A percentile compares a stretch with the other conserved stretches of the same genome.
Conservation (phyloP, 2,329 filamentous ascomycete genomes). For the Cladosporium cucumerinum region DNA sequence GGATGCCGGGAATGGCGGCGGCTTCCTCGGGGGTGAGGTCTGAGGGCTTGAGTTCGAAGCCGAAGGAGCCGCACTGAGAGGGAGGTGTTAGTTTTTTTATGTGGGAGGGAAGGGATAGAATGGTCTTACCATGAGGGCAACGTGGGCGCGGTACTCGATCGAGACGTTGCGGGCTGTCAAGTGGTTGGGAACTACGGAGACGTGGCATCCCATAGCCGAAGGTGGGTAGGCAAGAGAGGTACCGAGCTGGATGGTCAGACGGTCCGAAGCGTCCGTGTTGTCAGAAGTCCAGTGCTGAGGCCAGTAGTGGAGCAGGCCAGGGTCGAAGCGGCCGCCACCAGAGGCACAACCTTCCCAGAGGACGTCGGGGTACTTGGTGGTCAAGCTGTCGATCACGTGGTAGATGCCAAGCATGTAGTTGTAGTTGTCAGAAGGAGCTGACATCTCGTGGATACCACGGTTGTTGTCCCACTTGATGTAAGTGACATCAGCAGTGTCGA, state of each 20-base stretch:
- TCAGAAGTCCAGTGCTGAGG: slow-evolving; percentile 62
- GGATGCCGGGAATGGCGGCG: slow-evolving; percentile 52
- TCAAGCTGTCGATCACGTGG: slow-evolving; percentile 58
- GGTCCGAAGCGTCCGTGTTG: slow-evolving; percentile 60
- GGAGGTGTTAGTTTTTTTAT: background rate
- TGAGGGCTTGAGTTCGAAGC: slow-evolving; percentile 59
- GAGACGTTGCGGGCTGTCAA: slow-evolving; percentile 55
- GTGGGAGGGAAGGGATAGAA: background rate
- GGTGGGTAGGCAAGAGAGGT: slow-evolving; percentile 62
- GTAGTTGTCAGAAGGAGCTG: slow-evolving; percentile 54
- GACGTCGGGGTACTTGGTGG: slow-evolving; percentile 57
- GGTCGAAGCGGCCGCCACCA: slow-evolving; percentile 62
- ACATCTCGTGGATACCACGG: slow-evolving; percentile 59
- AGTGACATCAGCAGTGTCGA: slow-evolving; percentile 52
- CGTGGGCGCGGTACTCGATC: slow-evolving; percentile 60
- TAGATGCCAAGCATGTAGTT: slow-evolving; percentile 63
- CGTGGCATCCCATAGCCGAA: slow-evolving; percentile 63
- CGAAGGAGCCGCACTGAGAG: slow-evolving; percentile 59
- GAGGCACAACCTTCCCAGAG: slow-evolving; percentile 66
- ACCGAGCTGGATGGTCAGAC: slow-evolving; percentile 61
- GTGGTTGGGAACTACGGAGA: slow-evolving; percentile 59
- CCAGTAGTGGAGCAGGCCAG: slow-evolving; percentile 35
- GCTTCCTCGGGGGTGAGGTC: slow-evolving; percentile 52
- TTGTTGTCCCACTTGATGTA: slow-evolving; percentile 71
- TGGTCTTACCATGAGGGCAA: slow-evolving; percentile 56